Evolutionary conservation across 805 yeast species (phyloP), one percentile per base, ranked within the genome.

Genomic region (Schwanniomyces vanrijiae): DNA sequence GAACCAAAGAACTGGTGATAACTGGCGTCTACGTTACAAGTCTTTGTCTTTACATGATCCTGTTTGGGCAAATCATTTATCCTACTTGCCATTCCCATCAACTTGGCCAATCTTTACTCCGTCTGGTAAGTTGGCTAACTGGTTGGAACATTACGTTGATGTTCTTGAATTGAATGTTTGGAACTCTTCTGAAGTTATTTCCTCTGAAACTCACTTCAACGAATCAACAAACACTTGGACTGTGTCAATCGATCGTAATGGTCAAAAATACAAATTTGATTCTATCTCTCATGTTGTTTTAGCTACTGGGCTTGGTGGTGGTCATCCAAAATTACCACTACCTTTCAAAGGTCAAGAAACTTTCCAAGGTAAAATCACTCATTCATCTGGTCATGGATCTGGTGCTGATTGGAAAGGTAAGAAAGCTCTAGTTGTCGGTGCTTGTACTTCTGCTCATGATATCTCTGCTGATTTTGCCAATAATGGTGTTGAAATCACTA

Each of bases 291-390:
- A 74, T 51, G 35, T 74, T 5, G 68, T 74, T 16, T 56, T 73
- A 58, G 71, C 76, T 20, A 73, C 78, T 9, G 79, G 79, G 14
- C 72, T 69, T 38, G 72, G 76, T 13, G 77, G 78, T 40, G 71
- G 69, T 42, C 73, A 40, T 18, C 77, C 42, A 69, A 69, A 52
- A 55, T 71, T 50, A 16, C 43, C 43, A 26, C 78, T 78, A 16
- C 56, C 55, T 18, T 72, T 73, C 61, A 55, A 55, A 25, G 69
- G 66, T 35, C 69, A 69, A 48, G 66, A 68, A 8, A 46, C 51
- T 13, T 74, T 71, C 57, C 59, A 66, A 50, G 73, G 74, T 14
- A 62, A 57, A 37, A 55, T 73, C 42, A 66, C 68, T 14, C 78
- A 75, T 56, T 71, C 78, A 10, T 67, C 77, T 2, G 58, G 62